A percentile compares a stretch with the other conserved stretches of the same genome.
Evolutionary conservation across 164 flowering plant genomes (phyloP).

Genomic region (Cinnamomum chago): DNA sequence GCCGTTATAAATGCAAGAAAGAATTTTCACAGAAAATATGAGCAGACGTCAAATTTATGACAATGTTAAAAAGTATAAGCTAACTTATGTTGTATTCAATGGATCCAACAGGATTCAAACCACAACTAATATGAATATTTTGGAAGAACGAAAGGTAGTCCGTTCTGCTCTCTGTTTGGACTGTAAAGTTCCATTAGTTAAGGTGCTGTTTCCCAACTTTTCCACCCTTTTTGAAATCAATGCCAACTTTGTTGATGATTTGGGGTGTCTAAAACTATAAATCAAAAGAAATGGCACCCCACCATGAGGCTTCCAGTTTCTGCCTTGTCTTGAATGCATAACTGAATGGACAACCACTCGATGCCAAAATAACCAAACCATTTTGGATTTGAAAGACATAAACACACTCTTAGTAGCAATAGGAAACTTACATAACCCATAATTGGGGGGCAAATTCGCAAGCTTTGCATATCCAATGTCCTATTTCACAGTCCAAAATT

Average conservation of each 20-base stretch:
- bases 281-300: too few relatives aligned
- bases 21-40: not conserved
- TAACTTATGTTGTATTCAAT: not conserved
- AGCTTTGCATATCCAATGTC: slow-evolving; percentile 77
- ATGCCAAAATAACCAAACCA: not conserved
- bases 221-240: too few relatives aligned
- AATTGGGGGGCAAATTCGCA: slow-evolving; percentile 54
- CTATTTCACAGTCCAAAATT: slow-evolving; percentile 24
- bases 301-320: too few relatives aligned
- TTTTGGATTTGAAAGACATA: not conserved
- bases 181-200: too few relatives aligned
- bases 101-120: not conserved
- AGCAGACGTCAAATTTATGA: not conserved
- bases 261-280: too few relatives aligned
- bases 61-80: not conserved
- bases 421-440: slow-evolving; percentile 64
- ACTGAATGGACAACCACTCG: too few relatives aligned
- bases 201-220: too few relatives aligned
- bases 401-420: not conserved
- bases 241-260: too few relatives aligned
- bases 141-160: too few relatives aligned
- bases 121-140: not conserved
- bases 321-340: too few relatives aligned
- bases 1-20: slow-evolving; percentile 13
- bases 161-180: too few relatives aligned